phyloP scores from a whole-genome alignment of 2,329 filamentous ascomycete genomes.

The Conoideocrella luteorostrata region DNA sequence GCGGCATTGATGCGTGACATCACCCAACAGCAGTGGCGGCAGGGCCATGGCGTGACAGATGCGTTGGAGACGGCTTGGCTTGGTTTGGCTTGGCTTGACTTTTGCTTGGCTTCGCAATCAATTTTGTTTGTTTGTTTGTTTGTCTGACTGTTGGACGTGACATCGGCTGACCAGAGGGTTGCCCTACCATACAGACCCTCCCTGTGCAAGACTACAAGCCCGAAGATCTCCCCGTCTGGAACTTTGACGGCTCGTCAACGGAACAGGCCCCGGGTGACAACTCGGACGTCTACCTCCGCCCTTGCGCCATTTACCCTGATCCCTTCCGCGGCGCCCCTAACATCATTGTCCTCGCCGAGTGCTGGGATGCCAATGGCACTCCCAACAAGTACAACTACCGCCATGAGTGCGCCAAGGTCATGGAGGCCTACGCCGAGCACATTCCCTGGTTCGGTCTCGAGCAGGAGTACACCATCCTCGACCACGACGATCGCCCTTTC shows the following conservation, averaged over 20 bases:
- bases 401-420: slow-evolving; percentile 81
- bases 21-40: no score
- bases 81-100: no score
- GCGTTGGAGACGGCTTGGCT: no score
- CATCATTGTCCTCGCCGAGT: slow-evolving; percentile 90
- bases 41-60: no score
- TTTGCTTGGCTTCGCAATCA: no score
- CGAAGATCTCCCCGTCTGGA: slow-evolving; percentile 48
- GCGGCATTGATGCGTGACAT: no score
- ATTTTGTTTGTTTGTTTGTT: no score
- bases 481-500: slow-evolving; percentile 78
- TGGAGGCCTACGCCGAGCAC: slow-evolving; percentile 77
- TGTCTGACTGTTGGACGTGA: no score
- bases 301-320: slow-evolving; percentile 81
- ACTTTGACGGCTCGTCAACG: slow-evolving; percentile 74
- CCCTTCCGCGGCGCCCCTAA: slow-evolving; percentile 87
- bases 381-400: slow-evolving; percentile 99
- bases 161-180: no score
- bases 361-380: slow-evolving; percentile 86
- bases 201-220: slow-evolving; percentile 42
- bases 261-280: slow-evolving; percentile 89
- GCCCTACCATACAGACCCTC: slow-evolving; percentile 47
- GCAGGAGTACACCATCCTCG: slow-evolving; percentile 83
- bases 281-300: slow-evolving; percentile 95
- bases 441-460: slow-evolving; percentile 97